A percentile compares a stretch with the other conserved stretches of the same genome.
Conservation (phyloP, 345 rosid genomes). For the Passiflora organensis region DNA sequence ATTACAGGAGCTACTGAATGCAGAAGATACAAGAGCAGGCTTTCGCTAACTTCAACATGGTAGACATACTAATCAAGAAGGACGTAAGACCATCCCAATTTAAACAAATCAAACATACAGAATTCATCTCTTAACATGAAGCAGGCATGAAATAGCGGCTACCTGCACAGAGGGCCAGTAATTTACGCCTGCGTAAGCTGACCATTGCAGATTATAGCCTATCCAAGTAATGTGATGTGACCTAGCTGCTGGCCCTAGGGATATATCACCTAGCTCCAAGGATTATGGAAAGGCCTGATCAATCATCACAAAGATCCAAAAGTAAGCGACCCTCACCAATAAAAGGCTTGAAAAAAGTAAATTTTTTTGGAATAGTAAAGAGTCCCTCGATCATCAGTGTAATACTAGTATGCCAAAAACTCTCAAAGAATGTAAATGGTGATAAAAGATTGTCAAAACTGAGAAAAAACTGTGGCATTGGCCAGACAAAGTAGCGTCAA, state of each 20-base stretch:
- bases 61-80: not conserved
- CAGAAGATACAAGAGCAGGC: too few species aligned
- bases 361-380: constrained; percentile 1
- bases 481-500: too few species aligned
- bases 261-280: constrained; percentile 22
- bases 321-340: constrained; percentile 2
- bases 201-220: constrained; percentile 50
- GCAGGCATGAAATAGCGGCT: constrained; percentile 19
- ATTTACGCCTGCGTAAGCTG: constrained; percentile 85
- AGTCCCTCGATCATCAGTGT: too few species aligned
- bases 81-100: not conserved
- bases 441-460: not conserved
- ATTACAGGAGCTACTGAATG: too few species aligned
- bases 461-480: not conserved
- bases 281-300: constrained; percentile 6
- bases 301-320: not conserved
- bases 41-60: not conserved
- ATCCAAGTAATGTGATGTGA: constrained; percentile 13
- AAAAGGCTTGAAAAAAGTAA: not conserved
- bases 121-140: constrained; percentile 9
- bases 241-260: constrained; percentile 18
- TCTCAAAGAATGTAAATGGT: not conserved
- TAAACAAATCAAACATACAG: constrained; percentile 4
- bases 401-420: not conserved
- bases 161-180: constrained; percentile 89